These are phyloP conservation scores for Stagonosporopsis vannaccii DNA, from an alignment of 2,329 filamentous ascomycete genomes.

Conservation along the genomic window DNA sequence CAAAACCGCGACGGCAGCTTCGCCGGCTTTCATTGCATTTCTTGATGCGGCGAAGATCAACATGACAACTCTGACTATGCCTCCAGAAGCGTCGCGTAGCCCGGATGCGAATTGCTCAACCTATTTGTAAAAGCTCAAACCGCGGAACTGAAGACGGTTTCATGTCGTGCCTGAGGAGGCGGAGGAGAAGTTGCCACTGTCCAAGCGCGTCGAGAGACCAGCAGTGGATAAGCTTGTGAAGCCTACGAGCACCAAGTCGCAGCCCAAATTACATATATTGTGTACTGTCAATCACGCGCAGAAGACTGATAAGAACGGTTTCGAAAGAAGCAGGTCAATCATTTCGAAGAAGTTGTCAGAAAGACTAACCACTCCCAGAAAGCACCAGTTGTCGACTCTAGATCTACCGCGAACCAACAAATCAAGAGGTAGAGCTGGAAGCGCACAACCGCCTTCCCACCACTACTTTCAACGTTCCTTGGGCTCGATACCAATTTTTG, in stretches of 20 bases:
- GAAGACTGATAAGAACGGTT: neutral
- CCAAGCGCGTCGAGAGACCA: neutral
- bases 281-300: neutral
- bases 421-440: neutral
- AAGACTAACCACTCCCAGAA: neutral
- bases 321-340: neutral
- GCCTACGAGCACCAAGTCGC: neutral
- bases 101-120: neutral
- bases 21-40: neutral
- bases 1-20: too few species aligned
- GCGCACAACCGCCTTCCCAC: neutral
- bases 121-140: too few species aligned
- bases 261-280: neutral
- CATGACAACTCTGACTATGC: neutral
- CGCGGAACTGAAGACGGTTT: neutral
- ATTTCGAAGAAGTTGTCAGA: neutral
- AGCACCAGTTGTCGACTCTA: neutral
- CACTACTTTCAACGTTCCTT: neutral
- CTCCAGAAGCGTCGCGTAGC: neutral
- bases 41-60: neutral
- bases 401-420: neutral
- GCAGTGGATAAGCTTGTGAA: neutral
- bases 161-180: neutral
- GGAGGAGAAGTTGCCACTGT: neutral
- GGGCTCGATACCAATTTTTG: too few species aligned